Percentiles rank a stretch among this genome's conserved stretches.
Conservation (phyloP, 2,329 filamentous ascomycete species). For the Fusarium floridanum region DNA sequence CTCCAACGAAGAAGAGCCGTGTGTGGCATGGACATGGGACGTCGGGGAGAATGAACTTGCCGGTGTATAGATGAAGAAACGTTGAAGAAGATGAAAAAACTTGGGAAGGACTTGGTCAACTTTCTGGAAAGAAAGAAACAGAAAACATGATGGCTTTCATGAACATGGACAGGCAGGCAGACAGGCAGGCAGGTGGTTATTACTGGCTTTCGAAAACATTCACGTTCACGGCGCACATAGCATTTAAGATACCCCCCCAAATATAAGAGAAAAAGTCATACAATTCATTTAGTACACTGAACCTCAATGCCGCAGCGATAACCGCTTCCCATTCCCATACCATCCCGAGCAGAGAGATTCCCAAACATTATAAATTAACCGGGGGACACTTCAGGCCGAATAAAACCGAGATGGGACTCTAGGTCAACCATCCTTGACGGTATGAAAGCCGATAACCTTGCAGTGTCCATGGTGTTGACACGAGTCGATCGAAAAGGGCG, state of each 20-base stretch:
- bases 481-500: not conserved
- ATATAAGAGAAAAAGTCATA: constrained; percentile 13
- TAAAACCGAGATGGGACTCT: not conserved
- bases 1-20: constrained; percentile 26
- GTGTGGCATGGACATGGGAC: not conserved
- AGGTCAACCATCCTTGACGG: not conserved
- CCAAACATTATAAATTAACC: not conserved
- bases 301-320: not conserved
- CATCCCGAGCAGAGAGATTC: not conserved
- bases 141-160: not conserved
- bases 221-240: constrained; percentile 27
- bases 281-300: not conserved
- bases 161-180: not conserved
- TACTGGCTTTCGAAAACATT: constrained; percentile 1
- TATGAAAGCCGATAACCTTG: not conserved
- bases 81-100: not conserved
- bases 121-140: not conserved
- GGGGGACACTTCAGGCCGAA: not conserved
- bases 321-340: not conserved
- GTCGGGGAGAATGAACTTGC: constrained; percentile 13
- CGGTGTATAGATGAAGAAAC: constrained; percentile 11
- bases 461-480: not conserved
- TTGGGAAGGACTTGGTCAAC: not conserved
- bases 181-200: constrained; percentile 5
- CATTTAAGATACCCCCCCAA: constrained; percentile 40